Evolutionary conservation across 1,284 basidiomycete species (phyloP), one percentile per base, ranked within the genome.

Genomic region (Marasmius oreades): DNA sequence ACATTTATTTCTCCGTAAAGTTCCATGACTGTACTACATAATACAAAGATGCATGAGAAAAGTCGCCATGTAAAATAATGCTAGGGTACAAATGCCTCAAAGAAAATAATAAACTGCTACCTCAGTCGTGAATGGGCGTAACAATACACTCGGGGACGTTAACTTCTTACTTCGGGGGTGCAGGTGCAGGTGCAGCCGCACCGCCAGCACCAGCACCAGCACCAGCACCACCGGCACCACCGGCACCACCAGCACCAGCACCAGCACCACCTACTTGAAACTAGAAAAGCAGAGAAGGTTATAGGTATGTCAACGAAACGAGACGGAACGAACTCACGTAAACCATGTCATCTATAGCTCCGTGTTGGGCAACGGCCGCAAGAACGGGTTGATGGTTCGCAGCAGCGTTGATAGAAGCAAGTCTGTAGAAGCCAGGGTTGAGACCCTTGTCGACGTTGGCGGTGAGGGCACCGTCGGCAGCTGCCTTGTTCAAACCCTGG

Each of bases 381-480:
- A 86, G 74, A 53, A 70, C 77, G 14, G 86, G 85, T 65, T 84
- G 82, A 67, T 87, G 86, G 70, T 90, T 89, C 31, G 82, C 70
- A n/a, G 80, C 75, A 36, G 75, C 62, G 64, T 81, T 80, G 67
- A 85, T 84, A 16, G 78, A 79, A 61, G 78, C 79, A 31, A 86
- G 64, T 55, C 80, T 75, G 74, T 91, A 90, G 22, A 74, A 70
- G 45, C 85, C 85, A 52, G 77, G 78, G n/a, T 81, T 77, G n/a
- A 90, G 70, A 53, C 85, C 86, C n/a, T 70, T 71, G 0, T 77
- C 70, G 33, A 90, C 82, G 47, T 73, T 73, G 23, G 73, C 67
- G 33, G 67, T 73, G 65, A 85, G 79, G 52, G 84, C 63, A 58
- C 82, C 81, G 74, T 72, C 42, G 1, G 2, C 8, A 18, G 52